A percentile compares a stretch with the other conserved stretches of the same genome.
These are phyloP conservation scores for Nicotiana paniculata DNA, from an alignment of 257 asterid species.

Conservation along the genomic window DNA sequence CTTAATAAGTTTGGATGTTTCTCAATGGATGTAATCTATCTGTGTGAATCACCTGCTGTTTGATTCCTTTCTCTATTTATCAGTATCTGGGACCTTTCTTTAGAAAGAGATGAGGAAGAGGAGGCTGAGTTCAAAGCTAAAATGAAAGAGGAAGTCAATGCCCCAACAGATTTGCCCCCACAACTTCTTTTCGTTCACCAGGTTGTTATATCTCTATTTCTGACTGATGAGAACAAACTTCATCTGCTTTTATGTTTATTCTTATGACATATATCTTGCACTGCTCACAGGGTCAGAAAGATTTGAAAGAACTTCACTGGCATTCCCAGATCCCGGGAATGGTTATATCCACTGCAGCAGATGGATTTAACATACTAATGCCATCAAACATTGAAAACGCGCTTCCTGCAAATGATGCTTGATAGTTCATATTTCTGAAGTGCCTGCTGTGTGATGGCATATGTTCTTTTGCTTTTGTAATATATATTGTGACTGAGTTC, in stretches of 20 bases:
- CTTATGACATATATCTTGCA: not conserved
- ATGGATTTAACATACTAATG: constrained; percentile 76
- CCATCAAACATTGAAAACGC: constrained; percentile 75
- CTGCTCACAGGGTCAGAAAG: constrained; percentile 78
- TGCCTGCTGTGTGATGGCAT: not conserved
- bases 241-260: not conserved
- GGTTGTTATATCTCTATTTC: constrained; percentile 31
- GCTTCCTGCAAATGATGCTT: constrained; percentile 34
- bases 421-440: constrained; percentile 5
- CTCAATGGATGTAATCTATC: not conserved
- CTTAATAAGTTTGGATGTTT: not conserved
- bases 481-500: not conserved
- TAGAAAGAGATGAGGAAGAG: constrained; percentile 94
- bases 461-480: not conserved
- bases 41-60: not conserved
- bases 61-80: not conserved
- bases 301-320: constrained; percentile 95
- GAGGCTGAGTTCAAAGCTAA: constrained; percentile 77
- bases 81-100: constrained; percentile 92
- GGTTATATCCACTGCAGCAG: constrained; percentile 85
- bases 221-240: not conserved
- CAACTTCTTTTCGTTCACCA: constrained; percentile 96
- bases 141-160: constrained; percentile 62
- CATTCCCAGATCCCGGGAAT: constrained; percentile 91
- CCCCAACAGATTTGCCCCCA: constrained; percentile 87